phyloP scores from a whole-genome alignment of 2,329 filamentous ascomycete genomes.

The Cercospora brassicicola region DNA sequence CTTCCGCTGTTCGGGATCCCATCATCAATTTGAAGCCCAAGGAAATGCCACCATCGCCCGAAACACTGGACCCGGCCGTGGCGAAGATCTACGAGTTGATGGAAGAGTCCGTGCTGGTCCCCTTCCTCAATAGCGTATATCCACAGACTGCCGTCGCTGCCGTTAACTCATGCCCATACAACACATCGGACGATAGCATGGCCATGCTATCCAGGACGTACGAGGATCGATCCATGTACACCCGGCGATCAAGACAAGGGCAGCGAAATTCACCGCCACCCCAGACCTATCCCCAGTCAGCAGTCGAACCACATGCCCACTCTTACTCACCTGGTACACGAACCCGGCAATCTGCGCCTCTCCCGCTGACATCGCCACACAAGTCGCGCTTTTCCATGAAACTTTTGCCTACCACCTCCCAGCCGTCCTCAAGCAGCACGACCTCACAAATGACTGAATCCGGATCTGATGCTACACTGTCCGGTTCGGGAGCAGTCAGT shows the following conservation, averaged over 20 bases:
- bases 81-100: constrained; percentile 91
- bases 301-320: constrained; percentile 33
- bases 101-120: constrained; percentile 92
- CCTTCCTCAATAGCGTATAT: constrained; percentile 74
- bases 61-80: constrained; percentile 76
- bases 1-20: constrained; percentile 77
- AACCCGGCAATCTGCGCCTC: constrained; percentile 38
- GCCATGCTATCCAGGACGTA: constrained; percentile 41
- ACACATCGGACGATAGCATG: constrained; percentile 41
- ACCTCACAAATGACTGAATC: constrained; percentile 20
- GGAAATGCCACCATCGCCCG: constrained; percentile 68
- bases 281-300: constrained; percentile 31
- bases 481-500: constrained; percentile 34
- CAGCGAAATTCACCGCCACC: constrained; percentile 37
- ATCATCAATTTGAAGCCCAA: constrained; percentile 64
- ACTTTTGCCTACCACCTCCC: constrained; percentile 37
- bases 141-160: constrained; percentile 50
- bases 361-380: constrained; percentile 36
- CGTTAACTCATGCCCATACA: constrained; percentile 44
- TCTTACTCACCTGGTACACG: constrained; percentile 27
- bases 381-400: constrained; percentile 39
- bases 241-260: constrained; percentile 32
- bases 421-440: constrained; percentile 27
- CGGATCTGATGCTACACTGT: constrained; percentile 32
- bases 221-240: constrained; percentile 39